Evolutionary conservation across 805 yeast species (phyloP), one percentile per base, ranked within the genome.

Genomic region (Wickerhamiella sorbophila): DNA sequence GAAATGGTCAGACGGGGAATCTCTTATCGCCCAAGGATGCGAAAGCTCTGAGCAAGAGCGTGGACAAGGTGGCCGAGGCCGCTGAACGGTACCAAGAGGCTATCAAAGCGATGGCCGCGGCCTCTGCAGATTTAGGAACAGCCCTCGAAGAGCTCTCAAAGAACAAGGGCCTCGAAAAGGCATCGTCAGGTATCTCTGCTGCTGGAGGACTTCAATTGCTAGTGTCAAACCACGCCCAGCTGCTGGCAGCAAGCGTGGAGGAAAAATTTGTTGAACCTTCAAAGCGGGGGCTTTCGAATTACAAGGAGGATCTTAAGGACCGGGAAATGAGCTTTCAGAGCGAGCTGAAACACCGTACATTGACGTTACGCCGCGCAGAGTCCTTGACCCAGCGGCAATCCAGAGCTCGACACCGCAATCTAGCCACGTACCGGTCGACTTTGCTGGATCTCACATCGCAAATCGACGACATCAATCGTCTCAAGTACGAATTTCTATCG

Each of bases 201-300:
- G 81, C 87, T 2, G 78, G 85, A 33, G 94, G 94, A 0, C 62
- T 85, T 42, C 87, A 82, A 50, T 76, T 73, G 53, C 65, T 85
- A 34, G 70, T 82, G 16, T 76, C 88, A 0, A 83, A 82, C 55
- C 91, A 83, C 55, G 79, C 80, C 46, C 77, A 76, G 46, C 73
- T 85, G 12, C 64, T 85, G 49, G 70, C 84, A 14, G 64, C 74
- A 41, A 60, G 75, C 36, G 57, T 84, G 1, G 59, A 63, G n/a
- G 54, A 65, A n/a, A 65, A 70, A 27, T 73, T 84, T 51, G 74
- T 70, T 41, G 63, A 57, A 14, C 82, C 84, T 0, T 60, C 80
- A 29, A 48, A 50, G 12, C 55, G 60, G 4, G 70, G 71, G 31
- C 63, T 74, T 14, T 62, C 58, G 4, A 58, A 59, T 12, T 74